phyloP scores from a whole-genome alignment of 441 rosid genomes.

The Kokia cookei region DNA sequence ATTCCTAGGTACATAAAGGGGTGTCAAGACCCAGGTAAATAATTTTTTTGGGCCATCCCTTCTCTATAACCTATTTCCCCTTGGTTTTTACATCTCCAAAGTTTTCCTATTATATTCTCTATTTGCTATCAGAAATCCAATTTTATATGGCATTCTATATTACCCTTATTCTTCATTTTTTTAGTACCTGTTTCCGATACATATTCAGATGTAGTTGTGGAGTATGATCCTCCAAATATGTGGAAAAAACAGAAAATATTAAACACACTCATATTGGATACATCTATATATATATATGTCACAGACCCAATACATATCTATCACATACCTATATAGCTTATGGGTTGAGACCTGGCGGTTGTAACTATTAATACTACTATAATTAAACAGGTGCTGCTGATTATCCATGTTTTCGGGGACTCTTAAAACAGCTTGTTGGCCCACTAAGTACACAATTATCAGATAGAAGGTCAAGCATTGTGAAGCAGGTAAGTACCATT shows the following conservation, averaged over 20 bases:
- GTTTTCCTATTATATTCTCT: not conserved
- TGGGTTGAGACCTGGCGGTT: not conserved
- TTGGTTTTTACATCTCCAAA: not conserved
- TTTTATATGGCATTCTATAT: not conserved
- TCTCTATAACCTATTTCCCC: not conserved
- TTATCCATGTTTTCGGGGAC: constrained; percentile 82
- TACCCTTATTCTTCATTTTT: not conserved
- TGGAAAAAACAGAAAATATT: not conserved
- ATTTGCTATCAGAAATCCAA: not conserved
- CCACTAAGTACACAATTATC: constrained; percentile 85
- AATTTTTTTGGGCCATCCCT: not conserved
- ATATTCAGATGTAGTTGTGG: not conserved
- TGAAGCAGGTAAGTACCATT: constrained; percentile 69
- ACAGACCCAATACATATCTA: too few species aligned
- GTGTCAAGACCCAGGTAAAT: not conserved
- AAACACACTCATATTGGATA: not conserved
- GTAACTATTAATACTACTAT: not conserved
- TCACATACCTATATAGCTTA: not conserved
- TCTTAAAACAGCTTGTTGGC: constrained; percentile 85
- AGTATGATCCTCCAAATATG: not conserved
- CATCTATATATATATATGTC: not conserved
- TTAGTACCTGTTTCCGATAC: not conserved
- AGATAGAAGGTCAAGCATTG: constrained; percentile 95
- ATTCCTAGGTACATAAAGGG: not conserved
- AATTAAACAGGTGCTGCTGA: constrained; percentile 70